Evolutionary conservation across 2,329 filamentous ascomycete genomes (phyloP), one percentile per base, ranked within the genome.

Genomic region (Neurospora crassa): DNA sequence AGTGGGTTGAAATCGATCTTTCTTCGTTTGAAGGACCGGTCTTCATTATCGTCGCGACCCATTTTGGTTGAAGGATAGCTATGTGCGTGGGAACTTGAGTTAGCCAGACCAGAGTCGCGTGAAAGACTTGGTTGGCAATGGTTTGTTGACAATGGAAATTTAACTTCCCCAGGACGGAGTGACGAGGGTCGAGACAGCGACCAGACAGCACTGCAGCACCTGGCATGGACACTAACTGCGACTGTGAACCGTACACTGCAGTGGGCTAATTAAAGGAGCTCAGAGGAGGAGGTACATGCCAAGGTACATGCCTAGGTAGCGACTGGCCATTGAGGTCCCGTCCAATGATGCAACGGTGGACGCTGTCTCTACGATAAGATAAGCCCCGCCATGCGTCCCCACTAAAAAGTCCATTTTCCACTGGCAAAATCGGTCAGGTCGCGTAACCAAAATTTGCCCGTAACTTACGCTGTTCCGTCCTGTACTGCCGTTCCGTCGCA

Each of bases 1-100:
- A 85, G 76, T 34, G 84, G 84, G 74, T 86, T 86, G 72, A 86
- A 84, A 74, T 92, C 88, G n/a, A 92, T 79, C 79, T 87, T 91
- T 47, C 90, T 87, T 76, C 90, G 83, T 79, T 81, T 81, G 67
- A 90, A 91, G 4, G 88, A 88, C 68, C 76, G 76, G 68, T 75
- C 75, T 24, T 79, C 76, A 42, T 76, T 77, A 71, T 78, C 74
- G 63, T 80, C 77, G 40, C 77, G 78, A 63, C 77, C 76, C 76
- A 80, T 80, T 20, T 69, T 70, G 24, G 42, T 34, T 68, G 67
- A 67, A 10, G n/a, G 67, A 12, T 68, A 29, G 29, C 4, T 29
- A 42, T 20, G 45, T 53, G 14, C 42, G 37, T 42, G 12, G n/a
- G 12, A 67, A 11, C 24, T 34, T 45, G 40, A 11, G 40, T 34